Evolutionary conservation across 257 asterid species (phyloP).

Genomic region (Agastache rugosa): DNA sequence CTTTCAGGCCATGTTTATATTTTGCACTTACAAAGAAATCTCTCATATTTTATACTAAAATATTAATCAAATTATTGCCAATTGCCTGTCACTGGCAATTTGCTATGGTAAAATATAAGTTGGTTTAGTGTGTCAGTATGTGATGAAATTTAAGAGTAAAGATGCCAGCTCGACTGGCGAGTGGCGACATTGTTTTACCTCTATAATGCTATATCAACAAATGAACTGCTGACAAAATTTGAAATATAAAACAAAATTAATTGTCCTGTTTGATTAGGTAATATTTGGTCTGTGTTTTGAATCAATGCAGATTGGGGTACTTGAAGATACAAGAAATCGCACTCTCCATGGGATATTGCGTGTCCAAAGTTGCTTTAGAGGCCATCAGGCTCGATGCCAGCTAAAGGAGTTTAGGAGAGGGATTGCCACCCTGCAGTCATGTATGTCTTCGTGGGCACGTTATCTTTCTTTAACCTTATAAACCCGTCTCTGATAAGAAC

Average conservation of each 20-base stretch:
- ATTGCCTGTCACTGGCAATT: too few relatives aligned
- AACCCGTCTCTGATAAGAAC: slow-evolving; percentile 35
- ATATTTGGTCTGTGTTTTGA: slow-evolving; percentile 11
- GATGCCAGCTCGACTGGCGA: too few relatives aligned
- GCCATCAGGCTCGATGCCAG: slow-evolving; percentile 84
- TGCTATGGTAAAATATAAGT: too few relatives aligned
- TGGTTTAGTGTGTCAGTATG: too few relatives aligned
- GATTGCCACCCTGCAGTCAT: slow-evolving; percentile 78
- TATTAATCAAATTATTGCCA: too few relatives aligned
- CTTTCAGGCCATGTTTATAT: too few relatives aligned
- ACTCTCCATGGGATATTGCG: slow-evolving; percentile 93
- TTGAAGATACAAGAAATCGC: slow-evolving; percentile 94
- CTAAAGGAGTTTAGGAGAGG: slow-evolving; percentile 63
- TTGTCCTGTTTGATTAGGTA: slow-evolving; percentile 9
- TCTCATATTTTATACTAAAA: too few relatives aligned
- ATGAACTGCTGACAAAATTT: too few relatives aligned
- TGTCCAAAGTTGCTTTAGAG: slow-evolving; percentile 98
- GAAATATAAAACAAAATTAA: background rate
- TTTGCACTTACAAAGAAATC: too few relatives aligned
- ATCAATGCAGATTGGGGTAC: slow-evolving; percentile 77
- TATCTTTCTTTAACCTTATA: slow-evolving; percentile 20
- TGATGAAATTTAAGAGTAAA: too few relatives aligned
- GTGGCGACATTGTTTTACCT: too few relatives aligned
- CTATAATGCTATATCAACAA: too few relatives aligned
- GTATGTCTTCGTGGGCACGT: slow-evolving; percentile 44